Conservation (phyloP, 2,329 filamentous ascomycete species). For the Aspergillus tanneri region DNA sequence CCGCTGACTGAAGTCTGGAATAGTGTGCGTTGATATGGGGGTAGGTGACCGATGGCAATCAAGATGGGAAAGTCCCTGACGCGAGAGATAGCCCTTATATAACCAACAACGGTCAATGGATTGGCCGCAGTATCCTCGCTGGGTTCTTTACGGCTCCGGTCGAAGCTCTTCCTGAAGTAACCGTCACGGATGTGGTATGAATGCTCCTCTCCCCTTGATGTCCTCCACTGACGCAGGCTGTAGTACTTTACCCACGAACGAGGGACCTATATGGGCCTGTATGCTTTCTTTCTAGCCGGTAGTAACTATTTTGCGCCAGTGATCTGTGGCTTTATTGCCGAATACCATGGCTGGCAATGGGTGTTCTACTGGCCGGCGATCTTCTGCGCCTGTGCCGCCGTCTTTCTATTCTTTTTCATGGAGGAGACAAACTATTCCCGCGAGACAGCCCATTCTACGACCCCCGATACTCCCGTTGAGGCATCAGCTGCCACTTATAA, state of each 20-base stretch:
- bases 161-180: slow-evolving; percentile 43
- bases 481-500: slow-evolving; percentile 13
- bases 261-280: slow-evolving; percentile 43
- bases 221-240: neutral
- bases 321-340: slow-evolving; percentile 48
- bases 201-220: neutral
- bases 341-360: slow-evolving; percentile 50
- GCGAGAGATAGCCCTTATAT: slow-evolving; percentile 30
- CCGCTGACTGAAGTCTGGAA: slow-evolving; percentile 2
- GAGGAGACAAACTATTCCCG: slow-evolving; percentile 56
- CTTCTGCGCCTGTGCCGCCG: slow-evolving; percentile 46
- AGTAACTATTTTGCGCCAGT: slow-evolving; percentile 48
- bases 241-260: slow-evolving; percentile 47
- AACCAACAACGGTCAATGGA: slow-evolving; percentile 39
- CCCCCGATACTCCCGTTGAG: neutral
- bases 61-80: neutral
- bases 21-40: slow-evolving; percentile 34
- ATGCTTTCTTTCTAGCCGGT: slow-evolving; percentile 42
- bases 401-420: slow-evolving; percentile 56
- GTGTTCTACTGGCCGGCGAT: slow-evolving; percentile 55
- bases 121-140: slow-evolving; percentile 36
- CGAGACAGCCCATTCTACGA: slow-evolving; percentile 14
- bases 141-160: slow-evolving; percentile 45
- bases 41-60: slow-evolving; percentile 19
- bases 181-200: slow-evolving; percentile 44